These are phyloP conservation scores for Sparassis latifolia DNA, from an alignment of 1,284 basidiomycete genomes.

Conservation along the genomic window DNA sequence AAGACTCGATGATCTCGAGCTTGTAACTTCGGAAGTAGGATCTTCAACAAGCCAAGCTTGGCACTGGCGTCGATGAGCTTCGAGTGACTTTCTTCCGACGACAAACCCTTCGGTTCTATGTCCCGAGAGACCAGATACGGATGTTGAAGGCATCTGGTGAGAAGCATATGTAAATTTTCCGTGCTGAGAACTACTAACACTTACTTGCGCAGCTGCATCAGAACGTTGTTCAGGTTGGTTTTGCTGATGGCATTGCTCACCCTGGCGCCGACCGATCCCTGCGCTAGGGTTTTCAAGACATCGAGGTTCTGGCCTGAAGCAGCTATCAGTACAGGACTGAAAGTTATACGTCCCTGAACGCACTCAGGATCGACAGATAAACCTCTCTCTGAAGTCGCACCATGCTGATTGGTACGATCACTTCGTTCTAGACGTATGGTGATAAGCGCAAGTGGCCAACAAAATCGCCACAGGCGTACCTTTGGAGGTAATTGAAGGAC, in stretches of 20 bases:
- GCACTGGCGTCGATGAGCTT: constrained; percentile 81
- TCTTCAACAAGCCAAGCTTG: constrained; percentile 82
- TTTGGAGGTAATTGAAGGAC: constrained; percentile 91
- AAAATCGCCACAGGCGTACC: constrained; percentile 34
- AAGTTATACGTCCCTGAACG: constrained; percentile 10
- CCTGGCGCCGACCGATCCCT: constrained; percentile 28
- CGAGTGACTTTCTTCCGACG: constrained; percentile 60
- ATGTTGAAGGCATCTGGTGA: constrained; percentile 72
- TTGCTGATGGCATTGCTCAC: constrained; percentile 28
- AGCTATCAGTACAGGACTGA: background rate
- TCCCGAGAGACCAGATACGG: constrained; percentile 83
- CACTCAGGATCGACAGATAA: constrained; percentile 79
- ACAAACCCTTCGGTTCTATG: constrained; percentile 71
- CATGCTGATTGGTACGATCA: constrained; percentile 91
- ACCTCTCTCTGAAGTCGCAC: constrained; percentile 85
- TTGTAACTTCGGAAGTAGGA: constrained; percentile 82
- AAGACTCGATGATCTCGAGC: constrained; percentile 90
- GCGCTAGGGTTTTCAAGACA: constrained; percentile 53
- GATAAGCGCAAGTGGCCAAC: background rate
- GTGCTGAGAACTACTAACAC: constrained; percentile 12
- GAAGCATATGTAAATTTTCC: background rate
- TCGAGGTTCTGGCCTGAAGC: constrained; percentile 60
- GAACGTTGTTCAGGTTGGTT: constrained; percentile 67
- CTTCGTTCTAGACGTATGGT: constrained; percentile 51
- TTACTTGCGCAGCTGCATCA: constrained; percentile 84